A percentile compares a stretch with the other conserved stretches of the same genome.
These are phyloP conservation scores for Pseudozyma thailandica DNA, from an alignment of 1,284 basidiomycete species.

Conservation along the genomic window DNA sequence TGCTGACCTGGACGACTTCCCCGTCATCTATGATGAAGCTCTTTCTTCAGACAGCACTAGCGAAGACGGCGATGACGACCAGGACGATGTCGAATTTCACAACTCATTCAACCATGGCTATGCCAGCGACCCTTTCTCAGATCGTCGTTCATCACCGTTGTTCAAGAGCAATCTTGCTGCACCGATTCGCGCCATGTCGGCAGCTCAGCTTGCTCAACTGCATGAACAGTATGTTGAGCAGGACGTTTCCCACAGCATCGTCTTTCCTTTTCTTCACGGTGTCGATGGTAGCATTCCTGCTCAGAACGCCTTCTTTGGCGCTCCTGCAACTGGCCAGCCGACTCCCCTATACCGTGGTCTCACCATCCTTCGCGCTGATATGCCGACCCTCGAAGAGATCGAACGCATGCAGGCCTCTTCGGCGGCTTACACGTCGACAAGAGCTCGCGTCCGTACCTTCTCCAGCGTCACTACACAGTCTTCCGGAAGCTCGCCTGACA, in stretches of 20 bases:
- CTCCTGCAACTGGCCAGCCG: conserved; percentile 45
- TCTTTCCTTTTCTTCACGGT: conserved; percentile 66
- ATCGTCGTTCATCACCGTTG: conserved; percentile 2
- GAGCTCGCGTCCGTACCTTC: conserved; percentile 40
- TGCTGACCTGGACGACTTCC: conserved; percentile 51
- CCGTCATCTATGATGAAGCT: conserved; percentile 43
- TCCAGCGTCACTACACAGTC: conserved; percentile 53
- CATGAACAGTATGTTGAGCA: conserved; percentile 49
- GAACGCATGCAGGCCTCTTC: conserved; percentile 28
- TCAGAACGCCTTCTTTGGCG: conserved; percentile 63
- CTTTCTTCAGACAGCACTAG: conserved; percentile 17
- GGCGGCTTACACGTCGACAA: conserved; percentile 16
- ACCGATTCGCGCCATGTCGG: conserved; percentile 59
- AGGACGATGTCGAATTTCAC: conserved; percentile 10
- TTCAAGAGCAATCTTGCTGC: conserved; percentile 27
- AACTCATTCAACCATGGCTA: not conserved
- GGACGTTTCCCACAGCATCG: conserved; percentile 60
- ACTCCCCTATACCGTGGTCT: conserved; percentile 63
- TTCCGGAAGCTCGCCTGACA: conserved; percentile 38
- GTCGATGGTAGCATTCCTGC: conserved; percentile 58
- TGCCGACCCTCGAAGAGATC: conserved; percentile 52
- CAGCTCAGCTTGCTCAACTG: conserved; percentile 54
- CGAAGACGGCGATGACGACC: conserved; percentile 19
- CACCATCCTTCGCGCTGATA: conserved; percentile 64
- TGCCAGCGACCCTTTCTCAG: not conserved